phyloP scores from a whole-genome alignment of 768 basidiomycete species.

The Polyporus arcularius region DNA sequence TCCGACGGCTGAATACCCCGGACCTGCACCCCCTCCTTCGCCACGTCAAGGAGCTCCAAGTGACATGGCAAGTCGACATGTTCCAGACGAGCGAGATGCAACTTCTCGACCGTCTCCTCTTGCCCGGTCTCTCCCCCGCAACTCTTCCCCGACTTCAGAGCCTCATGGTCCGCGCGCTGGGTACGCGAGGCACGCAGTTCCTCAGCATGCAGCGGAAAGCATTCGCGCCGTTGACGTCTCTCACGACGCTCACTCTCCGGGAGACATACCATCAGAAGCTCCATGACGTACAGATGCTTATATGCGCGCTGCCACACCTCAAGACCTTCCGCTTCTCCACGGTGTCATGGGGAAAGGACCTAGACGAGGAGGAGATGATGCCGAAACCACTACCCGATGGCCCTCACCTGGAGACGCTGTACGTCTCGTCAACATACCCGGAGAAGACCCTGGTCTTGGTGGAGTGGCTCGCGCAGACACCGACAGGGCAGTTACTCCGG shows the following conservation, averaged over 20 bases:
- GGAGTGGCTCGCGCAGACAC: conserved; percentile 8
- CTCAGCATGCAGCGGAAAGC: conserved; percentile 1
- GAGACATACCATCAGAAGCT: conserved; percentile 6
- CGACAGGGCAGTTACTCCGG: neutral
- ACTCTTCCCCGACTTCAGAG: conserved; percentile 3
- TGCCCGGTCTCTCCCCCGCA: conserved; percentile 6
- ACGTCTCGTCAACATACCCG: conserved; percentile 8
- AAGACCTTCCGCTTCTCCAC: conserved; percentile 8
- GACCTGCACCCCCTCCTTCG: conserved; percentile 5
- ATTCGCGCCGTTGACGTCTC: neutral
- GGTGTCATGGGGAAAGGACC: conserved; percentile 5
- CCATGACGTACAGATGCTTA: conserved; percentile 8
- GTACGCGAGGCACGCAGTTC: conserved; percentile 2
- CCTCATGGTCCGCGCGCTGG: conserved; percentile 8
- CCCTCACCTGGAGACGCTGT: conserved; percentile 3
- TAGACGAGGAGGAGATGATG: neutral
- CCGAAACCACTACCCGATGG: neutral
- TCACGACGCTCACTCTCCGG: conserved; percentile 6
- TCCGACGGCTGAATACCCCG: neutral
- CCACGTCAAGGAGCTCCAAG: conserved; percentile 1
- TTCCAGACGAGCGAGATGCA: neutral
- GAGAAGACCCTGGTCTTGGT: conserved; percentile 5
- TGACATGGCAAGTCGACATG: conserved; percentile 14
- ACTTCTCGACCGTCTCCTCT: neutral
- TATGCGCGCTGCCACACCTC: conserved; percentile 8